These are phyloP conservation scores for Polytrichum commune DNA, from an alignment of 225 moss, liverwort and hornwort genomes.

Conservation along the genomic window DNA sequence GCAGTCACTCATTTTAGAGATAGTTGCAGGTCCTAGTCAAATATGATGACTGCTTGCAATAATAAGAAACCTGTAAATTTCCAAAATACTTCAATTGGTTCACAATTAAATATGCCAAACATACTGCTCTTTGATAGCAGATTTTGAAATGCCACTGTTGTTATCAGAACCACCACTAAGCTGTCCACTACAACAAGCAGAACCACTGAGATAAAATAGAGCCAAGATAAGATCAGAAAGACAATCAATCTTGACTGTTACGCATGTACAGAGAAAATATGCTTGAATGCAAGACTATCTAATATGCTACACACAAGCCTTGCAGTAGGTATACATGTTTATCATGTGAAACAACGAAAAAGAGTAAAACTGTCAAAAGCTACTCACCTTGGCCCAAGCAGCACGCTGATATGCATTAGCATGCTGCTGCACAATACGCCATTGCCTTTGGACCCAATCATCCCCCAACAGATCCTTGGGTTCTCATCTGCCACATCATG, in stretches of 20 bases:
- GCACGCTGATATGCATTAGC: constrained; percentile 64
- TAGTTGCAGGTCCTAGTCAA: too few species aligned
- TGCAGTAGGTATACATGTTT: neutral
- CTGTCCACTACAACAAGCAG: constrained; percentile 66
- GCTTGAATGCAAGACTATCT: neutral
- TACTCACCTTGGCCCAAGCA: constrained; percentile 71
- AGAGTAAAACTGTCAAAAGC: neutral
- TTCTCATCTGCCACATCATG: constrained; percentile 41
- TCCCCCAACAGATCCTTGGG: constrained; percentile 77
- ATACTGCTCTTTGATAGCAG: constrained; percentile 70
- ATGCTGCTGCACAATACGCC: constrained; percentile 83
- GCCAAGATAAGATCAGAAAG: constrained; percentile 4
- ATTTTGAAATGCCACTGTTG: constrained; percentile 67
- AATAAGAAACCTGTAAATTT: too few species aligned
- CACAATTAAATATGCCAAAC: neutral
- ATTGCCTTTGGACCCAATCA: constrained; percentile 88
- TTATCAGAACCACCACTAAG: constrained; percentile 48
- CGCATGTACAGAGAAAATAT: too few species aligned
- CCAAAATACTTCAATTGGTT: too few species aligned
- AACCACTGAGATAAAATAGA: constrained; percentile 63
- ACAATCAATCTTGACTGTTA: too few species aligned
- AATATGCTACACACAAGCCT: neutral
- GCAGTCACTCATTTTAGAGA: too few species aligned
- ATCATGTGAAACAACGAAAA: too few species aligned
- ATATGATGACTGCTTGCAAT: too few species aligned